phyloP scores from a whole-genome alignment of 768 basidiomycete species.

The Amanita polypyramis region DNA sequence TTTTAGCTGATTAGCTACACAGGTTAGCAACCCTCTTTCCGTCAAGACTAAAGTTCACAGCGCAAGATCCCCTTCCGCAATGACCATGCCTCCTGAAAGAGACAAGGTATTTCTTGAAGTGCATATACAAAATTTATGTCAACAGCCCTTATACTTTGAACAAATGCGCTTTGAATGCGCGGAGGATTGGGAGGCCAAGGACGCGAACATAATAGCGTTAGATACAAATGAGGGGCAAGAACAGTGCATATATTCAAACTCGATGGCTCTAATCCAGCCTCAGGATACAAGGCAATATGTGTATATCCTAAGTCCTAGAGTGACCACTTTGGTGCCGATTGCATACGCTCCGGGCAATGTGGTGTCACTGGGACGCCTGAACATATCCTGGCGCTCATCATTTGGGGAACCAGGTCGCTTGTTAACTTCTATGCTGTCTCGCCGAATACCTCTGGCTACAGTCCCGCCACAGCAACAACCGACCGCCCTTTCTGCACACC shows the following conservation, averaged over 20 bases:
- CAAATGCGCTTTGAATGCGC: conserved; percentile 71
- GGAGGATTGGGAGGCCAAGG: conserved; percentile 52
- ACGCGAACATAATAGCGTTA: conserved; percentile 35
- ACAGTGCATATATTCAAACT: conserved; percentile 43
- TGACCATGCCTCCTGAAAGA: conserved; percentile 52
- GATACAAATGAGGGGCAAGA: conserved; percentile 15
- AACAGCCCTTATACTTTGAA: conserved; percentile 68
- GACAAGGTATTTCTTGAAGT: conserved; percentile 87
- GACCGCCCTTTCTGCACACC: conserved; percentile 67
- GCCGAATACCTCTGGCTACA: conserved; percentile 55
- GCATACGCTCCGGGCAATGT: conserved; percentile 55
- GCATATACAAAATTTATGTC: conserved; percentile 82
- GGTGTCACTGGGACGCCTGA: conserved; percentile 76
- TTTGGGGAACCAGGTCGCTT: conserved; percentile 83
- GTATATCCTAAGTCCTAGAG: conserved; percentile 60
- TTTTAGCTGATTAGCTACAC: neutral
- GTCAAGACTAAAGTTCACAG: conserved; percentile 91
- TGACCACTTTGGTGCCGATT: conserved; percentile 31
- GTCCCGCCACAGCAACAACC: conserved; percentile 35
- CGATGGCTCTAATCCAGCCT: conserved; percentile 67
- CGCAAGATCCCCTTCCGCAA: conserved; percentile 62
- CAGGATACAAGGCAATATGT: conserved; percentile 84
- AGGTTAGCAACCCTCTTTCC: conserved; percentile 92
- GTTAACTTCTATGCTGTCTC: conserved; percentile 80
- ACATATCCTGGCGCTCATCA: conserved; percentile 81